Evolutionary conservation across 108 stramenopile species (phyloP).

Genomic region (Stephanodiscus triporus): DNA sequence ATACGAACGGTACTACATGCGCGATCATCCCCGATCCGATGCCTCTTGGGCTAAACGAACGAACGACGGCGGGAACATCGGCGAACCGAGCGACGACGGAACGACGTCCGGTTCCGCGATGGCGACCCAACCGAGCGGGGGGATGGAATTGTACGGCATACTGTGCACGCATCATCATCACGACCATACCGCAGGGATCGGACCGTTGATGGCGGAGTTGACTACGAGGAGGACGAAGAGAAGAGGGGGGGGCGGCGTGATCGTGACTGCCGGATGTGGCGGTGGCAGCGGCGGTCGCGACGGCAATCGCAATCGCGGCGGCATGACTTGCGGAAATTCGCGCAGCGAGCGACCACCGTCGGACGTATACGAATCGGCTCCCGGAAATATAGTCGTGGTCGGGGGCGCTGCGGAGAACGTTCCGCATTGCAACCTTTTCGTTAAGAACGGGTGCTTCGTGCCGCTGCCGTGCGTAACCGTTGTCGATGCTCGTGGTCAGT

Average conservation of each 20-base stretch:
- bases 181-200: slow-evolving; percentile 83
- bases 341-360: not conserved
- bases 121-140: not conserved
- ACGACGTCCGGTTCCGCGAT: not conserved
- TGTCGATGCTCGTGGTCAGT: slow-evolving; percentile 7
- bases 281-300: not conserved
- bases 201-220: slow-evolving; percentile 15
- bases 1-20: slow-evolving; percentile 55
- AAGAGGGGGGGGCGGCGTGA: slow-evolving; percentile 2
- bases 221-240: slow-evolving; percentile 5
- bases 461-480: slow-evolving; percentile 50
- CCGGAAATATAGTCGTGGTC: slow-evolving; percentile 44
- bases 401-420: slow-evolving; percentile 84
- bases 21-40: slow-evolving; percentile 25
- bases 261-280: slow-evolving; percentile 29
- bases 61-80: too few species aligned
- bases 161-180: slow-evolving; percentile 86
- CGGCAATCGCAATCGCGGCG: not conserved
- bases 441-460: slow-evolving; percentile 70
- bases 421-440: slow-evolving; percentile 62
- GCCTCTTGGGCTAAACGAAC: too few species aligned
- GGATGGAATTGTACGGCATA: slow-evolving; percentile 67
- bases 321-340: not conserved
- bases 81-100: too few species aligned
- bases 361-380: slow-evolving; percentile 12